Percentiles rank a stretch among this genome's conserved stretches.
These are phyloP conservation scores for Phialophora macrospora DNA, from an alignment of 2,329 filamentous ascomycete species.

Conservation along the genomic window DNA sequence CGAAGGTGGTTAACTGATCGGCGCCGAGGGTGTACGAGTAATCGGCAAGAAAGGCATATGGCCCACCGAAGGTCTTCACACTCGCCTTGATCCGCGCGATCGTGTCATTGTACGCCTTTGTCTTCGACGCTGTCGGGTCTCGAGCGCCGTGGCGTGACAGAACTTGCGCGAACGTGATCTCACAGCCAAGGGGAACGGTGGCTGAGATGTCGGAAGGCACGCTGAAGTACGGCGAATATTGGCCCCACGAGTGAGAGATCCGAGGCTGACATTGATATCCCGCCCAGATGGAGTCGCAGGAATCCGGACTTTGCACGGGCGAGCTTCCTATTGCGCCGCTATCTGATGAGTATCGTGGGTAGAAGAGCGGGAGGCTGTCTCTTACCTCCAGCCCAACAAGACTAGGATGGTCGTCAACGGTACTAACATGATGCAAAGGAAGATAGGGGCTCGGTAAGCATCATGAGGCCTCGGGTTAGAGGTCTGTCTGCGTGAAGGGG, in stretches of 20 bases:
- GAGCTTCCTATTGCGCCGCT: background rate
- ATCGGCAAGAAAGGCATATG: slow-evolving; percentile 13
- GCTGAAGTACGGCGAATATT: slow-evolving; percentile 16
- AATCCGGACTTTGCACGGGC: background rate
- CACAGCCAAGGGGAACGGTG: background rate
- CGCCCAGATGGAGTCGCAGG: slow-evolving; percentile 2
- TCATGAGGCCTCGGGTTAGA: background rate
- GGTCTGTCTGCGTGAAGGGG: background rate
- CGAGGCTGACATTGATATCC: slow-evolving; percentile 16
- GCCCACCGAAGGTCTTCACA: slow-evolving; percentile 2
- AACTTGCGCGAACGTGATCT: slow-evolving; percentile 15
- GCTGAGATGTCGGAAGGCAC: slow-evolving; percentile 16
- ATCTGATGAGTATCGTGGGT: background rate
- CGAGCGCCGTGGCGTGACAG: slow-evolving; percentile 16
- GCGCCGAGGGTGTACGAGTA: slow-evolving; percentile 19
- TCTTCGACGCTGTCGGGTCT: slow-evolving; percentile 18
- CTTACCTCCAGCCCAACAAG: slow-evolving; percentile 15
- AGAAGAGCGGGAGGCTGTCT: background rate
- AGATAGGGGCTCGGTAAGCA: slow-evolving; percentile 9
- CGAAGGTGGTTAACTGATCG: slow-evolving; percentile 18
- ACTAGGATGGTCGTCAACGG: slow-evolving; percentile 3
- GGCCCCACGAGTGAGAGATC: slow-evolving; percentile 20
- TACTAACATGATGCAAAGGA: slow-evolving; percentile 3
- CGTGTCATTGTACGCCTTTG: slow-evolving; percentile 13
- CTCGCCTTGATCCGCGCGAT: slow-evolving; percentile 13